Evolutionary conservation across 352 stramenopile species (phyloP), one percentile per base, ranked within the genome.

Genomic region (Pythium vanterpoolii): DNA sequence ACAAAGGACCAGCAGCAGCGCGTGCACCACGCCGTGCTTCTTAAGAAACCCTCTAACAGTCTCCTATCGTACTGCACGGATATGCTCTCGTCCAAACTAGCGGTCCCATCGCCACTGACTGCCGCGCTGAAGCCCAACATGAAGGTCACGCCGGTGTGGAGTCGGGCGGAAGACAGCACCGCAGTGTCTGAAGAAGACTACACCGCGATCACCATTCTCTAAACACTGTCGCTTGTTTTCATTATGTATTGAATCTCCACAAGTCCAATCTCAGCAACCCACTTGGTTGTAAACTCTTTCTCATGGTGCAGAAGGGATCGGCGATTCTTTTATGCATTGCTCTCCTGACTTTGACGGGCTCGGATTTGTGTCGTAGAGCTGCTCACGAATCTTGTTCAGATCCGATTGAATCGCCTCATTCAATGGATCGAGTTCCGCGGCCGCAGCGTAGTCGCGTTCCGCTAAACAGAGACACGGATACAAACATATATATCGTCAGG

Each of bases 401-500:
- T 90, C 83, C 9, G 52, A 39, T 23, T 70, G 61, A 18, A 93
- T 62, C 30, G 71, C 67, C 43, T 74, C 60, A 49, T 87, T 93
- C 1, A 59, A 66, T 36, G 74, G 79, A 56, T 91, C 77, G 21
- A 90, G 54, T 47, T 86, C 74, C n/a, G 83, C 74, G 3, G 70
- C 74, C 34, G 77, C 72, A 3, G 63, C 66, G 28, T 84, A 90
- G 40, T 90, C 78, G 31, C 54, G 44, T 52, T 89, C 72, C 9
- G 83, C 82, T 90, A 27, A 9, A 53, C 18, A 58, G 19, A 64
- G 10, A 27, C 14, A 36, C 19, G 30, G 9, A 63, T 14, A 49
- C 1, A 47, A 11, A 9, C 8, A 60, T 40, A 27, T 5, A 28
- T 14, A 56, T 1, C 11, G 36, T 44, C 19, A 55, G 36, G 19